Evolutionary conservation across 371 early-diverging fungal species (phyloP).

Genomic region (Circinella minor): DNA sequence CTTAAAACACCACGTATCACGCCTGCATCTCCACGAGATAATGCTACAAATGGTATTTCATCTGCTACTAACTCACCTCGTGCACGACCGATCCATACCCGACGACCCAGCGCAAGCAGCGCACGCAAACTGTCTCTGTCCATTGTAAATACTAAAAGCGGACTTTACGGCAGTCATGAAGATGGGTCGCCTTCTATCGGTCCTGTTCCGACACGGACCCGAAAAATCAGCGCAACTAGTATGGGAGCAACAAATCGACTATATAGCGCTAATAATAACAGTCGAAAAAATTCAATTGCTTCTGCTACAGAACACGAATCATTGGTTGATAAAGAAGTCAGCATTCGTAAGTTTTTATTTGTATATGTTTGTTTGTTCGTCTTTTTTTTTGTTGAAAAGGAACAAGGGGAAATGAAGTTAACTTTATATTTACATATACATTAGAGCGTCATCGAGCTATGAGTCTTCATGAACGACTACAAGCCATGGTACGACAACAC

Average conservation of each 20-base stretch:
- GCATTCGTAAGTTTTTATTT: conserved; percentile 14
- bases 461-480: conserved; percentile 38
- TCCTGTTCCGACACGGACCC: conserved; percentile 14
- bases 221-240: conserved; percentile 17
- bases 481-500: conserved; percentile 40
- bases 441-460: conserved; percentile 26
- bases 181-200: conserved; percentile 23
- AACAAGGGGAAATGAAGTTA: not conserved
- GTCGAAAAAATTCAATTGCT: conserved; percentile 23
- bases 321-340: conserved; percentile 14
- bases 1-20: conserved; percentile 26
- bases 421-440: not conserved
- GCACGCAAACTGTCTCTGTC: conserved; percentile 26
- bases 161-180: conserved; percentile 10
- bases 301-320: conserved; percentile 19
- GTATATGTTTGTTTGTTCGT: no score
- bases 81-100: conserved; percentile 15
- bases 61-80: conserved; percentile 16
- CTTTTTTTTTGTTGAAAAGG: not conserved
- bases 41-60: conserved; percentile 1
- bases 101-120: conserved; percentile 12
- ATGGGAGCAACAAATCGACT: conserved; percentile 2
- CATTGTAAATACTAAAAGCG: conserved; percentile 17
- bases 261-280: conserved; percentile 10
- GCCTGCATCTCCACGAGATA: conserved; percentile 21